Base-by-base conservation (phyloP, 768 basidiomycete species). In the Rubroboletus satanas region DNA sequence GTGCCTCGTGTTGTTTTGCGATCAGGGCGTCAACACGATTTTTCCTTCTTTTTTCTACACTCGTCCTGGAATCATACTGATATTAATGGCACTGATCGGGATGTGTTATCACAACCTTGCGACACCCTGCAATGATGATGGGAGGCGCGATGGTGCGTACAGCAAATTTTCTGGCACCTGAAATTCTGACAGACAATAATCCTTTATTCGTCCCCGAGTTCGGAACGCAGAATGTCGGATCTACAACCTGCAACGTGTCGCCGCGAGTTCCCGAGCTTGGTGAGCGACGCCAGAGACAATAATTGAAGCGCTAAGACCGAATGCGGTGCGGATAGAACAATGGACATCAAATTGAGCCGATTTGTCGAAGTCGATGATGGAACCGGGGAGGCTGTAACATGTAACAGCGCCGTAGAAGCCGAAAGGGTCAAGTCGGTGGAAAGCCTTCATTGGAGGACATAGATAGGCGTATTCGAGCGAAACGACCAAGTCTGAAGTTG, bases 181-280 rank as follows among this genome's bases (percentile, higher is more conserved):
- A 31, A 12, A 23, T 47, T 49, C 29, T 49, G 51, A 45, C 28
- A 48, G 43, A 15, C 5, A 43, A 32, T 12, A 10, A 28, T 46
- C 48, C 38, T 51, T 57, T 15, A n/a, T 61, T 47, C 31, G 36
- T 36, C 28, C 45, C n/a, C 36, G 33, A 47, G 43, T n/a, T 26
- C 32, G 53, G 53, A 53, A 51, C 15, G 41, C 45, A 45, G 41
- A 47, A 56, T 17, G 39, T 57, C 41, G 33, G 47, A 45, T 50
- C 17, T 23, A 8, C 42, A 38, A 45, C 38, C 23, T 64, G 51
- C 61, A 70, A 57, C 61, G 62, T 66, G 64, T 45, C 36, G 33
- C 52, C 61, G 69, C 64, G 33, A 53, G 26, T 49, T 55, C 33
- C 66, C 62, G 59, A 45, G 31, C 54, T 62, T 70, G 26, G 26